These are phyloP conservation scores for Talaromyces sp. DNA, from an alignment of 2,329 filamentous ascomycete species.

Conservation along the genomic window DNA sequence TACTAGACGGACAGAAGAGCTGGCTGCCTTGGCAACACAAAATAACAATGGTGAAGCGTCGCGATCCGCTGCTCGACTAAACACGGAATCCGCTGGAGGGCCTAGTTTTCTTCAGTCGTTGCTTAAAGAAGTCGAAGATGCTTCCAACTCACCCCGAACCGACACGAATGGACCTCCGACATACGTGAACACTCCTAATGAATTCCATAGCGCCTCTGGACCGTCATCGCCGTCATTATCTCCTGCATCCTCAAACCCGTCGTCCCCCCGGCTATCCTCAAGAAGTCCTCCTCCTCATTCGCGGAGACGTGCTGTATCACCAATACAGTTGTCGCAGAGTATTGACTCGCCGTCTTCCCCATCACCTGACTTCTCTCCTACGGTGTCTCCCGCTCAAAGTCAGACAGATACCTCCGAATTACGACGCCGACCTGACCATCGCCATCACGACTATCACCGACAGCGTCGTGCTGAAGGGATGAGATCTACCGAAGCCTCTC, in stretches of 20 bases:
- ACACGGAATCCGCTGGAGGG: constrained; percentile 45
- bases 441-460: neutral
- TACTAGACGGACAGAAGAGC: constrained; percentile 64
- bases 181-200: constrained; percentile 34
- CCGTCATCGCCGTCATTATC: constrained; percentile 44
- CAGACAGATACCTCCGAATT: constrained; percentile 10
- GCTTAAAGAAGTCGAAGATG: constrained; percentile 77
- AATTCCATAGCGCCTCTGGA: constrained; percentile 35
- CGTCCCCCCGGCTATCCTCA: constrained; percentile 39
- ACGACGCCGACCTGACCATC: constrained; percentile 20
- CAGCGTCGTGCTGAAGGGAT: constrained; percentile 11
- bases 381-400: constrained; percentile 47
- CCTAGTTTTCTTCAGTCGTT: constrained; percentile 84
- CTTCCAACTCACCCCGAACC: constrained; percentile 31
- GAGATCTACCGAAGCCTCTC: constrained; percentile 63
- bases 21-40: constrained; percentile 45
- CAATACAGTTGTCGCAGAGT: constrained; percentile 33
- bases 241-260: constrained; percentile 38
- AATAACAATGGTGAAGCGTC: constrained; percentile 41
- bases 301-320: constrained; percentile 34
- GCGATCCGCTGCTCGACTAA: constrained; percentile 33
- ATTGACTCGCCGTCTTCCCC: constrained; percentile 55
- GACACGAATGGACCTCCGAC: constrained; percentile 32
- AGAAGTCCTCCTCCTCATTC: constrained; percentile 38
- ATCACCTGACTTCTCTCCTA: constrained; percentile 66